Percentiles rank a stretch among this genome's conserved stretches.
These are phyloP conservation scores for Leishmania guyanensis DNA, from an alignment of 208 protist species.

Conservation along the genomic window DNA sequence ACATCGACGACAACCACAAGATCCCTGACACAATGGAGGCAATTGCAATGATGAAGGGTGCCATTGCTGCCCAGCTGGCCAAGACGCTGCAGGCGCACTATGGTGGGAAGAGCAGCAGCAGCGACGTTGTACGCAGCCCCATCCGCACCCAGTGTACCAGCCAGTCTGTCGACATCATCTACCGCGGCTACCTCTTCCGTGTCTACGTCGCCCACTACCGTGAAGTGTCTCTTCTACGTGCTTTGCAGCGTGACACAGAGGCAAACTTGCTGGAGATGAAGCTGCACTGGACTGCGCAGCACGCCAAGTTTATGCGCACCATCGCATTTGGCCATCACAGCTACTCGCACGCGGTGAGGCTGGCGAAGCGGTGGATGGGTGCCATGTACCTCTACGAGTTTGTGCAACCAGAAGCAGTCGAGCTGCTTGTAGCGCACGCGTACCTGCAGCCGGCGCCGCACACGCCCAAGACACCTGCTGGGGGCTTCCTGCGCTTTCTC, in stretches of 20 bases:
- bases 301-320: slow-evolving; percentile 79
- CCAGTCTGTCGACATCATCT: slow-evolving; percentile 81
- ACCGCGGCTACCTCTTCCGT: slow-evolving; percentile 84
- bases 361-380: slow-evolving; percentile 83
- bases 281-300: slow-evolving; percentile 86
- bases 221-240: slow-evolving; percentile 78
- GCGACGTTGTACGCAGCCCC: slow-evolving; percentile 10
- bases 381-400: slow-evolving; percentile 84
- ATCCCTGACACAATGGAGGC: slow-evolving; percentile 87
- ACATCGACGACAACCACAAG: slow-evolving; percentile 81
- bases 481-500: slow-evolving; percentile 83
- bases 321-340: slow-evolving; percentile 78
- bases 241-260: slow-evolving; percentile 71
- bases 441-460: slow-evolving; percentile 48
- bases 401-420: slow-evolving; percentile 77
- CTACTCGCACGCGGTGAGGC: slow-evolving; percentile 69
- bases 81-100: slow-evolving; percentile 67
- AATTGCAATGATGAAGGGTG: slow-evolving; percentile 85
- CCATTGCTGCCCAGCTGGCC: slow-evolving; percentile 84
- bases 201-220: slow-evolving; percentile 89
- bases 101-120: slow-evolving; percentile 12
- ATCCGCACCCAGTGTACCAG: slow-evolving; percentile 66
- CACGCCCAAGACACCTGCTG: slow-evolving; percentile 61
- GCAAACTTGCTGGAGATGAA: slow-evolving; percentile 79
- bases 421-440: slow-evolving; percentile 84